These are phyloP conservation scores for Penicillium brasilianum DNA, from an alignment of 2,329 filamentous ascomycete species.

Conservation along the genomic window DNA sequence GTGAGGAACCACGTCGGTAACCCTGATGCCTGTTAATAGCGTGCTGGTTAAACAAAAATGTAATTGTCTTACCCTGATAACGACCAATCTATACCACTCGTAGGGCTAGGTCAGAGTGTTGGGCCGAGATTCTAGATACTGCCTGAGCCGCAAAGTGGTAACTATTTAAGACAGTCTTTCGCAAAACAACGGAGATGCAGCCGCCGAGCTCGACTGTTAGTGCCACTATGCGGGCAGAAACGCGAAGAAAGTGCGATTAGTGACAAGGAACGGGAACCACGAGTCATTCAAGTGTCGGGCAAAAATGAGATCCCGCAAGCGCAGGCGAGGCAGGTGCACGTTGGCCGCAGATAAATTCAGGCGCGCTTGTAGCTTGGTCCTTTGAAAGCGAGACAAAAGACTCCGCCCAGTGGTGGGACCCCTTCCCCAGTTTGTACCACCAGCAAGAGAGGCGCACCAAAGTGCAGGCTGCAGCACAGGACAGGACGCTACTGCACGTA, in stretches of 20 bases:
- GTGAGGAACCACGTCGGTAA: neutral
- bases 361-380: conserved; percentile 1
- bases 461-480: conserved; percentile 11
- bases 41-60: neutral
- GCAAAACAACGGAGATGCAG: neutral
- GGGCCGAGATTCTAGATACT: neutral
- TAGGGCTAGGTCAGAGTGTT: conserved; percentile 9
- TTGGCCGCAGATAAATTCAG: neutral
- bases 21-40: conserved; percentile 3
- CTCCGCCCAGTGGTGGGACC: conserved; percentile 5
- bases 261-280: neutral
- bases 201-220: neutral
- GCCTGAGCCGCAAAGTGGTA: neutral
- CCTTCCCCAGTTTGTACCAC: conserved; percentile 24
- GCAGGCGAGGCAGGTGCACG: conserved; percentile 5
- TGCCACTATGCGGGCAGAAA: neutral
- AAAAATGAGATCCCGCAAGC: conserved; percentile 5
- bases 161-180: conserved; percentile 7
- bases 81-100: neutral
- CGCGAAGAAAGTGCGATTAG: conserved; percentile 7
- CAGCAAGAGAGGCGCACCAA: conserved; percentile 8
- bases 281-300: neutral
- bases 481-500: conserved; percentile 18
- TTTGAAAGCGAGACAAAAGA: conserved; percentile 9
- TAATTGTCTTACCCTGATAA: conserved; percentile 12